A percentile compares a stretch with the other conserved stretches of the same genome.
Conservation (phyloP, 352 stramenopile genomes). For the Phytopythium chamaehyphon region DNA sequence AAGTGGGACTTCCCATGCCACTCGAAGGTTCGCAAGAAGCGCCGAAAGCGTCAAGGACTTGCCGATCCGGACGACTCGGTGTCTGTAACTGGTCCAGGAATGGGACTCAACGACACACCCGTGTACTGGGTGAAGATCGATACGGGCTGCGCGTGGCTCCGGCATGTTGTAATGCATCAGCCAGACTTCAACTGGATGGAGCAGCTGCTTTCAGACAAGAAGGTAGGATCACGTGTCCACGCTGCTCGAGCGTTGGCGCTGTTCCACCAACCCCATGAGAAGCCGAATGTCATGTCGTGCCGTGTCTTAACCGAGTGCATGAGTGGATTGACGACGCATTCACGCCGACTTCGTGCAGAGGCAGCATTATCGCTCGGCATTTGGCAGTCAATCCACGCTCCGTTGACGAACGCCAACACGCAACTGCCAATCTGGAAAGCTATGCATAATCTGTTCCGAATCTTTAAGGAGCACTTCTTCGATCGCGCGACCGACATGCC, state of each 20-base stretch:
- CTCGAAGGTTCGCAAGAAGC: constrained; percentile 86
- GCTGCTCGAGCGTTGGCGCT: constrained; percentile 67
- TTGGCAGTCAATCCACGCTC: constrained; percentile 84
- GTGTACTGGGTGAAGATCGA: constrained; percentile 88
- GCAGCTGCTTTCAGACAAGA: constrained; percentile 79
- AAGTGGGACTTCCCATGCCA: constrained; percentile 87
- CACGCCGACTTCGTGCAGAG: constrained; percentile 64
- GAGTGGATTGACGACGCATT: constrained; percentile 82
- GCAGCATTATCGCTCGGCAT: constrained; percentile 71
- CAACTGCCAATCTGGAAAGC: constrained; percentile 80
- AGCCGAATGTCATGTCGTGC: constrained; percentile 85
- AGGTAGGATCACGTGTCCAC: constrained; percentile 77
- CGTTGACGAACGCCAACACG: constrained; percentile 77
- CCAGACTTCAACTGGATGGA: constrained; percentile 90
- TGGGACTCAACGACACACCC: constrained; percentile 84
- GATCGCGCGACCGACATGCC: constrained; percentile 78
- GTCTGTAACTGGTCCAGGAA: constrained; percentile 66
- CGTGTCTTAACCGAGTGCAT: constrained; percentile 82
- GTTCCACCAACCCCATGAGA: constrained; percentile 79
- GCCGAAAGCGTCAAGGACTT: constrained; percentile 74
- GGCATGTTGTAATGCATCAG: constrained; percentile 84
- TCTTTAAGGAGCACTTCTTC: constrained; percentile 89
- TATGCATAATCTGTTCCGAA: constrained; percentile 86
- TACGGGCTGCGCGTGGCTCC: constrained; percentile 66
- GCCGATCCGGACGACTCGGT: constrained; percentile 77